Evolutionary conservation across 1,284 basidiomycete species (phyloP).

Genomic region (Puccinia hordei): DNA sequence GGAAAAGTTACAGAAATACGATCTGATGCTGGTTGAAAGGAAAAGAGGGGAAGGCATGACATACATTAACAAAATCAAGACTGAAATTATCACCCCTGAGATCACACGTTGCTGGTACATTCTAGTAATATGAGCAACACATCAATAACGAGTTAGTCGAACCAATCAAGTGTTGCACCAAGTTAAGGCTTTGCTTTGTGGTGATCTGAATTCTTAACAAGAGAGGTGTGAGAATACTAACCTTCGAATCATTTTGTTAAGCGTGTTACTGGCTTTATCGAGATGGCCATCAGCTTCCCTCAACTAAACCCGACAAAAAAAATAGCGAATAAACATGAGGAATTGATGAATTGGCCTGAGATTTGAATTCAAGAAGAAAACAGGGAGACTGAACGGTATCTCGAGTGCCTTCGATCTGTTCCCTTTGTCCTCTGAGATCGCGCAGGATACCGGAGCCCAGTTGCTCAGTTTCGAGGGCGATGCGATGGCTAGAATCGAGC

Average conservation of each 20-base stretch:
- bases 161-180: background rate
- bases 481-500: constrained; percentile 83
- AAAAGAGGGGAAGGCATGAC: background rate
- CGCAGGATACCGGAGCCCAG: constrained; percentile 89
- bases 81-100: constrained; percentile 56
- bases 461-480: constrained; percentile 94
- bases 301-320: constrained; percentile 58
- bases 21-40: background rate
- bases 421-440: constrained; percentile 82
- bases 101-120: constrained; percentile 56
- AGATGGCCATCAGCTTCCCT: constrained; percentile 66
- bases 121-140: constrained; percentile 49
- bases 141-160: background rate
- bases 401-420: constrained; percentile 91
- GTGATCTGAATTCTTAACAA: too few relatives aligned
- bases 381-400: constrained; percentile 72
- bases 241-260: constrained; percentile 68
- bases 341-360: too few relatives aligned
- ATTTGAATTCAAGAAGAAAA: too few relatives aligned
- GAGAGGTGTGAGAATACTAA: constrained; percentile 58
- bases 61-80: constrained; percentile 57
- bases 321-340: too few relatives aligned
- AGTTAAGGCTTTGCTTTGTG: too few relatives aligned
- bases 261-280: constrained; percentile 65
- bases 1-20: too few relatives aligned